Evolutionary conservation across 495 filamentous ascomycete species (phyloP), one percentile per base, ranked within the genome.

Genomic region (Baudoinia panamericana): DNA sequence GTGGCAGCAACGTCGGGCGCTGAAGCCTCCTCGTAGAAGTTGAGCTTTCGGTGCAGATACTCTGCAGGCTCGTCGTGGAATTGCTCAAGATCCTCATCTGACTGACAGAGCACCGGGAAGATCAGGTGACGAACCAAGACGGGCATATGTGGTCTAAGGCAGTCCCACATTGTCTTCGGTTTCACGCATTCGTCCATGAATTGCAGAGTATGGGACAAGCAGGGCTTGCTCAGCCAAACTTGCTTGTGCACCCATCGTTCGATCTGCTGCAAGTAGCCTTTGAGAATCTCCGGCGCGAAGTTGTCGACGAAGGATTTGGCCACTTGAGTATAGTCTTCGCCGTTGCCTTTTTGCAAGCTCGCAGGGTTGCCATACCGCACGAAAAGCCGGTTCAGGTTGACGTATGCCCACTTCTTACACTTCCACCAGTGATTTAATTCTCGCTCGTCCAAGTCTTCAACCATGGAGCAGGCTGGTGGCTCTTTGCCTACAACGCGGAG

Each of bases 391-490:
- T 97, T 97, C 40, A 97, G 66, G 62, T 95, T 96, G 50, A 84
- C 88, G 58, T 95, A 96, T 5, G 88, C 80, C 92, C 90, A 96
- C 62, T 96, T 97, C 80, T 96, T 97, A 38, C 85, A 82, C 70
- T 96, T 97, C 88, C 90, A 97, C 87, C 90, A 97, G 57, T 94
- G 84, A 57, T 93, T 86, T 39, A 74, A 69, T 58, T 94, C 92
- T 20, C 92, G 74, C 54, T 96, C 92, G 15, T 83, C 75, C 29
- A 80, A 64, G 30, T 93, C 84, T 29, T 93, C 87, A 36, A 67
- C 56, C 70, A 96, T 76, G 5, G 84, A 76, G 46, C 65, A 75
- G 28, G 76, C 69, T 0, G 90, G 90, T 36, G 82, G 76, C 22
- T 80, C 67, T 60, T 96, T 97, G 27, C 78, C 77, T 19, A 96